These are phyloP conservation scores for Thelephora ganbajun DNA, from an alignment of 768 basidiomycete genomes.

Conservation along the genomic window DNA sequence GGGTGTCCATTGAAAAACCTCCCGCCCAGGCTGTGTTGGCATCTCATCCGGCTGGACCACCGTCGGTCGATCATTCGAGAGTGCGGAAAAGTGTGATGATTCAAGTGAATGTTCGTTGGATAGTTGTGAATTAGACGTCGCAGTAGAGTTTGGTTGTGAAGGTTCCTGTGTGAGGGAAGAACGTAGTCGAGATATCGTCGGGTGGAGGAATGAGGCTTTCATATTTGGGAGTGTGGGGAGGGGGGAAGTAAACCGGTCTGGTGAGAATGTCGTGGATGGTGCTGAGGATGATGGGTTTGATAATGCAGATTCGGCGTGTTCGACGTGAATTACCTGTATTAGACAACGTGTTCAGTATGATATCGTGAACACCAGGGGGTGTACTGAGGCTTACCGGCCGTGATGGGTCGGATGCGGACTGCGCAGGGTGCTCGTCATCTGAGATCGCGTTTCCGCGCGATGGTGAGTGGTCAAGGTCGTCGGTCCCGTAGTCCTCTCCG, in stretches of 20 bases:
- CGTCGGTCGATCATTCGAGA: conserved; percentile 24
- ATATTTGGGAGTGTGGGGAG: conserved; percentile 22
- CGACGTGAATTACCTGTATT: too few species aligned
- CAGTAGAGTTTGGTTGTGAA: conserved; percentile 27
- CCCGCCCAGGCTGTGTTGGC: conserved; percentile 21
- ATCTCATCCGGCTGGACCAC: conserved; percentile 9
- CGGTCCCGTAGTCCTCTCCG: conserved; percentile 26
- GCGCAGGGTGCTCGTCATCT: too few species aligned
- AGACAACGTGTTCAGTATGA: too few species aligned
- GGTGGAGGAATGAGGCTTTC: conserved; percentile 51
- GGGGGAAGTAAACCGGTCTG: not conserved
- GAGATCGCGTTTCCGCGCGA: too few species aligned
- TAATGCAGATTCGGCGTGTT: not conserved
- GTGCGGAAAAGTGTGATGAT: conserved; percentile 52
- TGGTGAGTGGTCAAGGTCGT: too few species aligned
- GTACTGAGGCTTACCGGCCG: too few species aligned
- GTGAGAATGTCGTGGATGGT: conserved; percentile 15
- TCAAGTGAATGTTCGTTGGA: conserved; percentile 34
- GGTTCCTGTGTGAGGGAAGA: conserved; percentile 40
- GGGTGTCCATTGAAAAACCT: conserved; percentile 68
- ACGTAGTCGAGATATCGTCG: conserved; percentile 68
- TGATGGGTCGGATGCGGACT: too few species aligned
- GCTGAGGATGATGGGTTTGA: conserved; percentile 16
- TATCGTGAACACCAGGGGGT: too few species aligned
- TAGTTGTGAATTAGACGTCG: conserved; percentile 28